A percentile compares a stretch with the other conserved stretches of the same genome.
Evolutionary conservation across 345 rosid genomes (phyloP).

Genomic region (Gynandropsis gynandra): DNA sequence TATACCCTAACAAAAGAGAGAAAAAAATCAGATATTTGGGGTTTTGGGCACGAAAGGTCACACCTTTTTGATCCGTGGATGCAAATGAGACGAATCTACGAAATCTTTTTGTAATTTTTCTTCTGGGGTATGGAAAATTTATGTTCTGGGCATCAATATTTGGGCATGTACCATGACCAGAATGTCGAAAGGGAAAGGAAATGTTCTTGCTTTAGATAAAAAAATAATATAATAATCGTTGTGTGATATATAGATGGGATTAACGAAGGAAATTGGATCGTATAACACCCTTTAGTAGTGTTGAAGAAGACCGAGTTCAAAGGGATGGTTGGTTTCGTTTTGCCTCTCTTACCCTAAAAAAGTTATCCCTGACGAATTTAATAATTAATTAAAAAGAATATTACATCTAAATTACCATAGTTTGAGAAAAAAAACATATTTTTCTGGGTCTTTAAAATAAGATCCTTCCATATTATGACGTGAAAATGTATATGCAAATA

Average conservation of each 20-base stretch:
- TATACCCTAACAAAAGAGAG: constrained; percentile 14
- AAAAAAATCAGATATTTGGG: constrained; percentile 1
- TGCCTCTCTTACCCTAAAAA: too few relatives aligned
- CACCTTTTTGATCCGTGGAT: constrained; percentile 24
- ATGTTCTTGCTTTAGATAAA: constrained; percentile 15
- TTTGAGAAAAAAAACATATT: too few relatives aligned
- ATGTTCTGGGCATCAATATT: constrained; percentile 24
- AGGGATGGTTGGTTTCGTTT: too few relatives aligned
- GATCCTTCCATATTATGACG: too few relatives aligned
- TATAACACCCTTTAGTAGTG: too few relatives aligned
- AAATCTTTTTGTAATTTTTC: not conserved
- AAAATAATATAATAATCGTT: constrained; percentile 3
- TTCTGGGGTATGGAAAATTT: constrained; percentile 19
- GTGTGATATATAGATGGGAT: constrained; percentile 18
- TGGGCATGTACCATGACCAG: constrained; percentile 32
- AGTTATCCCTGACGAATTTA: too few relatives aligned
- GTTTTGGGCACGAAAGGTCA: constrained; percentile 24
- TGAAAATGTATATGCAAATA: too few relatives aligned
- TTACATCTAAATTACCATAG: too few relatives aligned
- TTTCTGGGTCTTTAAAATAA: too few relatives aligned
- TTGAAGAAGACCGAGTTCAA: too few relatives aligned
- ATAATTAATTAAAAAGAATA: too few relatives aligned
- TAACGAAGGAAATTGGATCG: not conserved
- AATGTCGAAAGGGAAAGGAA: constrained; percentile 18
- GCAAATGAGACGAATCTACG: constrained; percentile 18